Percentiles rank a stretch among this genome's conserved stretches.
Evolutionary conservation across 73 alveolate species (phyloP).

Genomic region (Paramecium primaurelia): DNA sequence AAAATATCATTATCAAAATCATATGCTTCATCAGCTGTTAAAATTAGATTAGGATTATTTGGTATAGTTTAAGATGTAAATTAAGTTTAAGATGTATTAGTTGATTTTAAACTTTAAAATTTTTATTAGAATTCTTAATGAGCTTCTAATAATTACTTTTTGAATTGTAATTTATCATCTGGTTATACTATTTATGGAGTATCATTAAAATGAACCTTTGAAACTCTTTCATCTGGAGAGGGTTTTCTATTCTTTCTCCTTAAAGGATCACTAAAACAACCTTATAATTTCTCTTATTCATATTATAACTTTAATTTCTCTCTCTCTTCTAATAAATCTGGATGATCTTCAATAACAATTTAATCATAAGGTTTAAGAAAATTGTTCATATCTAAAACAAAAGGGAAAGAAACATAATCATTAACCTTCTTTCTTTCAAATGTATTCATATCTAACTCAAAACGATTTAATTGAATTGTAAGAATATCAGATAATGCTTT

Average conservation of each 20-base stretch:
- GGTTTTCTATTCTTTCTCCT: conserved; percentile 31
- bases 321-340: conserved; percentile 29
- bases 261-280: conserved; percentile 50
- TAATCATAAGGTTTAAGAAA: conserved; percentile 71
- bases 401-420: conserved; percentile 75
- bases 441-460: conserved; percentile 76
- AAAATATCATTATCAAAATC: conserved; percentile 40
- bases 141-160: conserved; percentile 13
- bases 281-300: conserved; percentile 48
- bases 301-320: neutral
- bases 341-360: conserved; percentile 31
- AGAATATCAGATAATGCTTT: conserved; percentile 78
- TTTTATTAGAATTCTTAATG: conserved; percentile 40
- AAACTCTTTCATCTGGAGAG: conserved; percentile 19
- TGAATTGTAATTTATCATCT: neutral
- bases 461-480: conserved; percentile 83
- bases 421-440: conserved; percentile 52
- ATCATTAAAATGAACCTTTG: neutral
- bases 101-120: conserved; percentile 7
- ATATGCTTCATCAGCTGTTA: conserved; percentile 58
- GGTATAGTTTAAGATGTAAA: neutral
- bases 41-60: conserved; percentile 13
- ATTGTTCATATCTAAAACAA: conserved; percentile 76
- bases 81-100: neutral
- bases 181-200: conserved; percentile 13